phyloP scores from a whole-genome alignment of 441 rosid species.

The Gossypium schwendimanii region DNA sequence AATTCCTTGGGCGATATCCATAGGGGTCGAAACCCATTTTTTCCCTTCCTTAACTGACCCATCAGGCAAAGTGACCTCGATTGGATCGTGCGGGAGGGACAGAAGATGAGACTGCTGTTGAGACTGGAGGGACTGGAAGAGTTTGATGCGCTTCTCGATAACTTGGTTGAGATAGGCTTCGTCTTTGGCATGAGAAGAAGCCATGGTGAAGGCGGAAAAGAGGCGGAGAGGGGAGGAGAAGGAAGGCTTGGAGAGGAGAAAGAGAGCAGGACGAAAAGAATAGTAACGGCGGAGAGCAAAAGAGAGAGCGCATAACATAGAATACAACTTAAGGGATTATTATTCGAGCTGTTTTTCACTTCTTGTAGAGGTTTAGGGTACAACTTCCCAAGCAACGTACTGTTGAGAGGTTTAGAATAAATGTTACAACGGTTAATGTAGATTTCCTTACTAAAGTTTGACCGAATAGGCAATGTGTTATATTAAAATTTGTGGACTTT shows the following conservation, averaged over 20 bases:
- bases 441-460: no score
- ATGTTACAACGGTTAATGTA: no score
- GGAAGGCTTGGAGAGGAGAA: conserved; percentile 10
- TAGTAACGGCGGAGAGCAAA: conserved; percentile 27
- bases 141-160: conserved; percentile 62
- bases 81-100: conserved; percentile 60
- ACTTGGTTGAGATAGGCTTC: conserved; percentile 52
- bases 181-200: conserved; percentile 41
- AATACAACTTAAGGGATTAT: background rate
- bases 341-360: background rate
- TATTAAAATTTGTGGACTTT: no score
- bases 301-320: conserved; percentile 23
- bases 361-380: background rate
- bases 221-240: conserved; percentile 15
- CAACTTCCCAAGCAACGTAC: no score
- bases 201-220: conserved; percentile 36
- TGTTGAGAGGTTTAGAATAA: no score
- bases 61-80: conserved; percentile 67
- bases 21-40: conserved; percentile 71
- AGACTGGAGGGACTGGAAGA: conserved; percentile 64
- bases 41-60: conserved; percentile 79
- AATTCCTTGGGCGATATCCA: conserved; percentile 64
- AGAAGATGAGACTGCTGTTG: conserved; percentile 49
- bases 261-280: background rate
- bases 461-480: no score